Evolutionary conservation across 495 filamentous ascomycete genomes (phyloP).

Genomic region (Hypoxylon subgilvum): DNA sequence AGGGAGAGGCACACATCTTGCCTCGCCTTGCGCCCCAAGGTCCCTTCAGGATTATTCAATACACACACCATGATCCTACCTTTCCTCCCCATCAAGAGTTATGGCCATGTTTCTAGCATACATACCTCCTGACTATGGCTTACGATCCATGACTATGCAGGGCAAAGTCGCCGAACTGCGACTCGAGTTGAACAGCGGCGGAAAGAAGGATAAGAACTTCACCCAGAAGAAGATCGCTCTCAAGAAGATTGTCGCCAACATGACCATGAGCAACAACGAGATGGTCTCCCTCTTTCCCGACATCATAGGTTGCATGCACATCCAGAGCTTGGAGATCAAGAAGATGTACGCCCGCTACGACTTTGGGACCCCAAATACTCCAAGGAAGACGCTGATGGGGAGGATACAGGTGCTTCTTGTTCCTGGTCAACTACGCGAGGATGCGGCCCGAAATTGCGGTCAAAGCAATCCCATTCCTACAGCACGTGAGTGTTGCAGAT

Average conservation of each 20-base stretch:
- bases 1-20: constrained; percentile 13
- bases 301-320: constrained; percentile 91
- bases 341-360: constrained; percentile 78
- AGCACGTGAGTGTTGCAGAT: constrained; percentile 64
- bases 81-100: constrained; percentile 20
- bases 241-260: constrained; percentile 99
- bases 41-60: constrained; percentile 13
- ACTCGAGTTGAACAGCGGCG: constrained; percentile 87
- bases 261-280: constrained; percentile 99
- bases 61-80: constrained; percentile 40
- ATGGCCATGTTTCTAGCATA: constrained; percentile 60
- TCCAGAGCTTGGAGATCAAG: constrained; percentile 95
- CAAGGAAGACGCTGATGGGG: constrained; percentile 38
- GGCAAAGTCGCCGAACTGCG: constrained; percentile 99
- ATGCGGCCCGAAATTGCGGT: constrained; percentile 94
- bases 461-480: constrained; percentile 86
- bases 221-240: constrained; percentile 96
- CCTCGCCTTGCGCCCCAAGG: constrained; percentile 15
- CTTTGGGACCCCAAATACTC: neutral
- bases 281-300: constrained; percentile 98
- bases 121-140: constrained; percentile 49
- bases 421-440: constrained; percentile 93
- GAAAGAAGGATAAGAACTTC: constrained; percentile 98
- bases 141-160: constrained; percentile 63
- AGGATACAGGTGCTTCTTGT: constrained; percentile 86